These are phyloP conservation scores for Microthyrium microscopicum DNA, from an alignment of 2,329 filamentous ascomycete genomes.

Conservation along the genomic window DNA sequence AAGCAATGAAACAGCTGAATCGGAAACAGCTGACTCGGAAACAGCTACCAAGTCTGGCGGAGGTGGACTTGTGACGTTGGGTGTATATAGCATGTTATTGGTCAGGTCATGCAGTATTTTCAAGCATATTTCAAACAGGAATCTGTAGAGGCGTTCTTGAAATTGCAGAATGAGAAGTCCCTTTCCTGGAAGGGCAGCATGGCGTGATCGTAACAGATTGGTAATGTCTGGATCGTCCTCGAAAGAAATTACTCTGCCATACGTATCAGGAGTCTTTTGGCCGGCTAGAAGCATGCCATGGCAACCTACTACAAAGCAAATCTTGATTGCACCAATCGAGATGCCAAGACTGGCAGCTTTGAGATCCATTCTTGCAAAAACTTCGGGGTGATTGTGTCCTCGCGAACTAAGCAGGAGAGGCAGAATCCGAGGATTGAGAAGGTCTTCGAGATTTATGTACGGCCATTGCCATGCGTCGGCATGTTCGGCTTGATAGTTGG, in stretches of 20 bases:
- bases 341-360: not conserved
- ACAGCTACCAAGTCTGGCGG: slow-evolving; percentile 20
- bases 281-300: not conserved
- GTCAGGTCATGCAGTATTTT: slow-evolving; percentile 38
- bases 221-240: not conserved
- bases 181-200: slow-evolving; percentile 10
- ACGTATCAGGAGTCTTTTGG: not conserved
- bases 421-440: slow-evolving; percentile 27
- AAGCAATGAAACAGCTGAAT: slow-evolving; percentile 20
- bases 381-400: slow-evolving; percentile 17
- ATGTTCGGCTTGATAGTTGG: slow-evolving; percentile 84
- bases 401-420: slow-evolving; percentile 37
- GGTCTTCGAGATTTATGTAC: slow-evolving; percentile 41
- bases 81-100: too few relatives aligned
- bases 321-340: not conserved
- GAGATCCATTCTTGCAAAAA: not conserved
- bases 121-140: slow-evolving; percentile 32
- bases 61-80: too few relatives aligned
- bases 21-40: slow-evolving; percentile 18
- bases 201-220: not conserved
- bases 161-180: slow-evolving; percentile 34
- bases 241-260: not conserved
- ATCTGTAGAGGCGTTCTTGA: slow-evolving; percentile 30
- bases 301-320: not conserved
- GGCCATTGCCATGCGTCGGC: slow-evolving; percentile 33